Evolutionary conservation across 2,329 filamentous ascomycete genomes (phyloP), one percentile per base, ranked within the genome.

Genomic region (Sclerotinia subarctica): DNA sequence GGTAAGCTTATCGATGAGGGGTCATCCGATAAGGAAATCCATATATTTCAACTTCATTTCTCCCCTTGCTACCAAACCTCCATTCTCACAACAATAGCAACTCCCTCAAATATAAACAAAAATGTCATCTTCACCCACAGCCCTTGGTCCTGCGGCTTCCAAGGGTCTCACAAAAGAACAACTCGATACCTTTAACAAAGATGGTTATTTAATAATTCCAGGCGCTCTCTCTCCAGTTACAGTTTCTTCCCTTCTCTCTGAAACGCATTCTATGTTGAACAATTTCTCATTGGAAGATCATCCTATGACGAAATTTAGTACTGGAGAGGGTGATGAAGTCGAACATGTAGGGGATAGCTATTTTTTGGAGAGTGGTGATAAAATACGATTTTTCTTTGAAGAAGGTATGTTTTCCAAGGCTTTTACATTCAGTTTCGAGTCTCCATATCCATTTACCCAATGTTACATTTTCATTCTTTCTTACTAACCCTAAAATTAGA

Each of bases 361-460:
- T 84, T 98, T 99, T 81, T 87, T 98, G 3, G 85, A 84, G 1
- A 95, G 91, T 3, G 93, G 93, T 70, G 92, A 98, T 83, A 94
- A 97, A 81, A 83, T 98, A 70, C 90, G 93, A 69, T 98, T 96
- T 85, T 98, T 98, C 85, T 96, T 98, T 79, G 94, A 98, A 80
- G 93, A 96, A 80, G 83, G 82, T 83, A 75, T 11, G 70, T 44
- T n/a, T 35, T 2, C 29, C n/a, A 5, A 19, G 21, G 21, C 10
- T 35, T 15, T n/a, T 56, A 29, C 10, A 42, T 42, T 15, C 38
- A 15, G 5, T 5, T 17, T 42, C 38, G 13, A 42, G 13, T 42
- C 38, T 42, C 38, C 13, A 2, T 5, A 1, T 42, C 38, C 15
- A 15, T 15, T 42, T 17, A 13, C 15, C 5, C 13, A 17, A 42